A percentile compares a stretch with the other conserved stretches of the same genome.
phyloP scores from a whole-genome alignment of 106 monocot species.

The Dendrobium huoshanense region DNA sequence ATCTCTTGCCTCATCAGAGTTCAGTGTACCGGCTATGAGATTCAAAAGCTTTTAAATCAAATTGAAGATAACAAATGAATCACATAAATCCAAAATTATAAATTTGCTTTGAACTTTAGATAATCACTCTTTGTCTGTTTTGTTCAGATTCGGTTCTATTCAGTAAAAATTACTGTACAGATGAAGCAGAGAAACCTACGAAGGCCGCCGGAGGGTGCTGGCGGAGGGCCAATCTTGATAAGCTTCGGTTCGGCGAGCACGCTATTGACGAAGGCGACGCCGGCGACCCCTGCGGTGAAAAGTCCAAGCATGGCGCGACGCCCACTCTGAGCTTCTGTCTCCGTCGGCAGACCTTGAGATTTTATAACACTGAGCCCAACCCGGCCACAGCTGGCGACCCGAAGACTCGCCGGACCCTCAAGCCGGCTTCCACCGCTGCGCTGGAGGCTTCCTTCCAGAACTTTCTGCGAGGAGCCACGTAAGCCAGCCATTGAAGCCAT shows the following conservation, averaged over 20 bases:
- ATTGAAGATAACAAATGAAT: too few relatives aligned
- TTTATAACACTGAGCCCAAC: constrained; percentile 10
- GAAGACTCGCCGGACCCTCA: background rate
- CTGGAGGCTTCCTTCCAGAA: constrained; percentile 58
- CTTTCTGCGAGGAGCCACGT: constrained; percentile 48
- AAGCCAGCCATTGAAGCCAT: constrained; percentile 88
- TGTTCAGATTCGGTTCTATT: too few relatives aligned
- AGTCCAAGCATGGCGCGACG: constrained; percentile 65
- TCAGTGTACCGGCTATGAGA: constrained; percentile 59
- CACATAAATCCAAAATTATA: too few relatives aligned
- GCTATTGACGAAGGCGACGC: constrained; percentile 55
- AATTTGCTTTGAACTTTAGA: too few relatives aligned
- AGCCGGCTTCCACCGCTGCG: constrained; percentile 36
- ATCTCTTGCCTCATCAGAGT: constrained; percentile 78
- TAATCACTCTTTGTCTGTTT: too few relatives aligned
- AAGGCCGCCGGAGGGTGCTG: constrained; percentile 87
- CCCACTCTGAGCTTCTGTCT: constrained; percentile 22
- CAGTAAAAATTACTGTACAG: background rate
- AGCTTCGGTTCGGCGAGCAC: constrained; percentile 59
- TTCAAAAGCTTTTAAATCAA: too few relatives aligned
- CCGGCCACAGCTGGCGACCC: constrained; percentile 7
- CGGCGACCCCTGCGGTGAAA: constrained; percentile 46
- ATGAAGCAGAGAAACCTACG: constrained; percentile 33
- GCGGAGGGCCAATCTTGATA: constrained; percentile 84
- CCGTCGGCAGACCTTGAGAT: constrained; percentile 26